These are phyloP conservation scores for Dichotomocladium elegans DNA, from an alignment of 371 early-diverging fungal genomes.

Conservation along the genomic window DNA sequence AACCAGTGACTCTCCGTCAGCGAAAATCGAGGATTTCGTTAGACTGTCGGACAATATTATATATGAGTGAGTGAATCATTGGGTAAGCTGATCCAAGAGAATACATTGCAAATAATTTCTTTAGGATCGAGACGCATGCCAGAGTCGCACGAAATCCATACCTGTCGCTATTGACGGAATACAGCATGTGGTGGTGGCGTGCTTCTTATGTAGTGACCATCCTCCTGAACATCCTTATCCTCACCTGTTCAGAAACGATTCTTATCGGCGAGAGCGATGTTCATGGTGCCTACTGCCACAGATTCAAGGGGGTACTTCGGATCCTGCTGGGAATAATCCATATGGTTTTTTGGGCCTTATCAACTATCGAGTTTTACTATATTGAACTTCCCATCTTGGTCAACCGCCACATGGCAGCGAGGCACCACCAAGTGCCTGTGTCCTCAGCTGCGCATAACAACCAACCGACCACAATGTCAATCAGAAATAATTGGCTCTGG, in stretches of 20 bases:
- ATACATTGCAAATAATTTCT: too few species aligned
- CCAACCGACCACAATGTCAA: too few species aligned
- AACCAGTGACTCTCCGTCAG: slow-evolving; percentile 42
- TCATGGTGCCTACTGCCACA: neutral
- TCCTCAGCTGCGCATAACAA: too few species aligned
- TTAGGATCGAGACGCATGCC: slow-evolving; percentile 48
- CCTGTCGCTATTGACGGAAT: slow-evolving; percentile 31
- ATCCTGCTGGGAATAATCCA: slow-evolving; percentile 31
- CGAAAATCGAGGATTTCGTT: slow-evolving; percentile 55
- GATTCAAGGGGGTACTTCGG: neutral
- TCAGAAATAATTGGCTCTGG: too few species aligned
- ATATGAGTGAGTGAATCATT: slow-evolving; percentile 31
- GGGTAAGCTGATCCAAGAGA: too few species aligned
- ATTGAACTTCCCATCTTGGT: slow-evolving; percentile 50
- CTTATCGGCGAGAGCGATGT: neutral
- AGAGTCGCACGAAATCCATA: slow-evolving; percentile 37
- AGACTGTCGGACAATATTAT: slow-evolving; percentile 48
- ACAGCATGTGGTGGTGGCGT: slow-evolving; percentile 50
- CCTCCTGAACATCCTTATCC: slow-evolving; percentile 35
- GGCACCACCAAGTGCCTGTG: too few species aligned
- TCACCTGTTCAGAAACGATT: slow-evolving; percentile 20
- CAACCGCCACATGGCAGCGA: slow-evolving; percentile 26
- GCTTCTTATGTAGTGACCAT: slow-evolving; percentile 41
- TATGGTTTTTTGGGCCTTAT: slow-evolving; percentile 32
- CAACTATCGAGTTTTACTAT: slow-evolving; percentile 46